Evolutionary conservation across 768 basidiomycete species (phyloP), one percentile per base, ranked within the genome.

Genomic region (Tulasnella sp.): DNA sequence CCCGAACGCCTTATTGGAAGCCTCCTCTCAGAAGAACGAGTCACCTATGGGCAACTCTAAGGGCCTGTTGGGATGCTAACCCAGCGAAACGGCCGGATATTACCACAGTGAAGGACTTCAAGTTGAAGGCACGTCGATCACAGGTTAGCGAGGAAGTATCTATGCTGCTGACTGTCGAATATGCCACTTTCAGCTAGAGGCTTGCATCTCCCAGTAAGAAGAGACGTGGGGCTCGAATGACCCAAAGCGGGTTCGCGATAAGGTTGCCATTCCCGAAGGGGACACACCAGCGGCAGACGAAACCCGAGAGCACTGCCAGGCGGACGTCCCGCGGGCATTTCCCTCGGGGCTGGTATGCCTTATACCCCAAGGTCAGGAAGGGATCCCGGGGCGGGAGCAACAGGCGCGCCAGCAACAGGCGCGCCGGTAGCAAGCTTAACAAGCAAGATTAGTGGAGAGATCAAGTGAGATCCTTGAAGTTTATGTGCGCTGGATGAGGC

Each of bases 271-370:
- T 18, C 31, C 34, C 14, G 34, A 69, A 2, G 34, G 14, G 12
- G 24, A 31, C 64, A 69, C 24, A 16, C 20, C 28, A 5, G 31
- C 64, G 28, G 20, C 18, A 37, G 64, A 16, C 84, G 37, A 37
- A 37, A 37, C 37, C 37, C 37, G 58, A 82, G 82, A 75, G 76
- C 82, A 12, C 85, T 86, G 40, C 85, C 37, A 37, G 37, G 37
- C 37, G 37, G 37, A 37, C 37, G 37, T 37, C 37, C 37, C 6
- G 37, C 37, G 2, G 37, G 2, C 37, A 37, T 37, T 37, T 37
- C 6, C 37, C 6, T 37, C 6, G 37, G 37, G 37, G 37, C 37
- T 37, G 37, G 37, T 37, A 37, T 37, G 37, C 37, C 2, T 37
- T 37, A 37, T 37, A 37, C 37, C 37, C 37, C 37, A 37, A 37